These are phyloP conservation scores for Solanum pinnatisectum DNA, from an alignment of 257 asterid species.

Conservation along the genomic window DNA sequence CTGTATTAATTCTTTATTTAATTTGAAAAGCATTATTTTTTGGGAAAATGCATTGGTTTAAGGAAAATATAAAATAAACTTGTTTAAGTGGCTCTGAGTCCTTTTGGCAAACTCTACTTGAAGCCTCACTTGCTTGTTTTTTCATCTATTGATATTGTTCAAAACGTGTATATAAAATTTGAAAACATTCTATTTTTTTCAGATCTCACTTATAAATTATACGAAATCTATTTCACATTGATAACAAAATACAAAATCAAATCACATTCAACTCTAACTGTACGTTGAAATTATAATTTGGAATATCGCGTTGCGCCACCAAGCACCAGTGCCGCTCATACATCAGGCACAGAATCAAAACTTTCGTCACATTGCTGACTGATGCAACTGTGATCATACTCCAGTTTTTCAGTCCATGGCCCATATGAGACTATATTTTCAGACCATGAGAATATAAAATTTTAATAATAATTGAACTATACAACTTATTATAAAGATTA, in stretches of 20 bases:
- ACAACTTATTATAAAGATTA: background rate
- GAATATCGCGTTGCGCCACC: background rate
- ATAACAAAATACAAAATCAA: background rate
- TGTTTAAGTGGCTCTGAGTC: background rate
- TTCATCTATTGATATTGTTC: background rate
- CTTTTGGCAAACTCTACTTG: background rate
- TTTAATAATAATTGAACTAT: background rate
- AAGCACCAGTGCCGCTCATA: background rate
- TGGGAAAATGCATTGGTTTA: background rate
- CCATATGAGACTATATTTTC: background rate
- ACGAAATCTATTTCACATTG: fast-evolving
- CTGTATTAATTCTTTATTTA: background rate
- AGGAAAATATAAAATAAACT: background rate
- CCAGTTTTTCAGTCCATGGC: background rate
- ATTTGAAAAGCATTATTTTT: background rate
- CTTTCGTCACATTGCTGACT: background rate
- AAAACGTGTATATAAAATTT: background rate
- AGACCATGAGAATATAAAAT: background rate
- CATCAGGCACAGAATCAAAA: background rate
- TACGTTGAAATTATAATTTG: background rate
- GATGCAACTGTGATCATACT: background rate
- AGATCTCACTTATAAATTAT: background rate
- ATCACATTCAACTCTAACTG: background rate
- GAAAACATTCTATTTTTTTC: background rate
- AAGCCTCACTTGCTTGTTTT: background rate